Evolutionary conservation across 1,139 yeast species (phyloP), one percentile per base, ranked within the genome.

Genomic region (Pichia sp.): DNA sequence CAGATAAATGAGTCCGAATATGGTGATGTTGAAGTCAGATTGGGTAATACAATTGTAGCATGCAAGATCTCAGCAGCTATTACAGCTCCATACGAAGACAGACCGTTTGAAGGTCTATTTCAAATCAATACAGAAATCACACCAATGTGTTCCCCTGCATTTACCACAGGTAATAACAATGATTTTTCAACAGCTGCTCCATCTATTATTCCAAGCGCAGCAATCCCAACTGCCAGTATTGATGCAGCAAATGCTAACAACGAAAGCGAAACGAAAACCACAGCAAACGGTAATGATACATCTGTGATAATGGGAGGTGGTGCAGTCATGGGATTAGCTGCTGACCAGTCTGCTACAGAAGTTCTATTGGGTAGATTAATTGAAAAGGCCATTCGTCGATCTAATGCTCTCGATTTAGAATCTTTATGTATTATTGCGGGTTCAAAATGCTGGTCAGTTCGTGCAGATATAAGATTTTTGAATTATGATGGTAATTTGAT

Each of bases 81-180:
- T n/a, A 73, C 78, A 8, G 75, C 77, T 49, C 98, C 98, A 0
- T 83, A 75, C 54, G 95, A 87, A 45, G 95, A 90, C 55, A 72
- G 96, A 43, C 97, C 97, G 1, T 90, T 86, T 59, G 98, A 94
- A 64, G 98, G 98, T 1, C 62, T 85, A 4, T 88, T 92, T 60
- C 69, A 76, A 38, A 88, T 92, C 31, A 79, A 85, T 42, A 85
- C 95, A 5, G 97, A 92, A 58, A 77, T 86, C 42, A 77, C 90
- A 23, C 84, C 97, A 29, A 84, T 90, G 88, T 95, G 96, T 1
- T 79, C 87, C 10, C 82, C 95, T 2, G 71, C 77, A 56, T 88
- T 87, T 61, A 96, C 88, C 55, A 78, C 79, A 56, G 46, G 48
- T 79, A 78, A 38, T 73, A 80, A 49, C 51, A 54, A 26, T 43